A percentile compares a stretch with the other conserved stretches of the same genome.
These are phyloP conservation scores for Striga hermonthica DNA, from an alignment of 305 asterid genomes.

Conservation along the genomic window DNA sequence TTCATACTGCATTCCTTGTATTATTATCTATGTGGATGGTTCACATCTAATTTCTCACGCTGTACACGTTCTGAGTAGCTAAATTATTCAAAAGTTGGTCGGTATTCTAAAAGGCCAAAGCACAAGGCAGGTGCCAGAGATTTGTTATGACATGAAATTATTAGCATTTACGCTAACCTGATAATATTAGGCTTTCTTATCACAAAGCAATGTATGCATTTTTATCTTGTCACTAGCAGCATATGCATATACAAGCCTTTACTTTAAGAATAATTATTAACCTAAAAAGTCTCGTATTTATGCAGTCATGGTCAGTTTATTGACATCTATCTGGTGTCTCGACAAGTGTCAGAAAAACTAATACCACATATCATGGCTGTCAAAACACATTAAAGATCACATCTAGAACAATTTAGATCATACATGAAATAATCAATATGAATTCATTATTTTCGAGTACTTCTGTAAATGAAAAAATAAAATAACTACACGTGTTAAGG, in stretches of 20 bases:
- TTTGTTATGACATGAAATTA: constrained; percentile 2
- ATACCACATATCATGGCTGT: neutral
- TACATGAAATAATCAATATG: neutral
- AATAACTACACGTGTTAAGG: constrained; percentile 12
- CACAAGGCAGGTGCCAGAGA: no score
- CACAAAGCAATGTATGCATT: neutral
- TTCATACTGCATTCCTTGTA: constrained; percentile 4
- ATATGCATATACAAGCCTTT: neutral
- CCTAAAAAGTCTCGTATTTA: constrained; percentile 13
- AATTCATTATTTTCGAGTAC: constrained; percentile 6
- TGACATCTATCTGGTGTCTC: constrained; percentile 9
- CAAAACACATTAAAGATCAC: constrained; percentile 20
- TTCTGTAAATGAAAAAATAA: constrained; percentile 11
- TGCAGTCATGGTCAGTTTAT: constrained; percentile 15
- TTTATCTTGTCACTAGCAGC: constrained; percentile 4
- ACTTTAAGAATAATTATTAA: constrained; percentile 8
- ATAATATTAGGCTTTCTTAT: neutral
- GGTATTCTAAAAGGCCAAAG: no score
- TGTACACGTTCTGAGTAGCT: constrained; percentile 19
- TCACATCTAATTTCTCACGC: neutral
- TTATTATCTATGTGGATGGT: neutral
- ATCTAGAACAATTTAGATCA: constrained; percentile 13
- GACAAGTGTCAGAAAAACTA: constrained; percentile 25
- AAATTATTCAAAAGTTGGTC: neutral
- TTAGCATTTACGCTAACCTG: constrained; percentile 2